phyloP scores from a whole-genome alignment of 139 green algal genomes.

The Yamagishiella unicocca region DNA sequence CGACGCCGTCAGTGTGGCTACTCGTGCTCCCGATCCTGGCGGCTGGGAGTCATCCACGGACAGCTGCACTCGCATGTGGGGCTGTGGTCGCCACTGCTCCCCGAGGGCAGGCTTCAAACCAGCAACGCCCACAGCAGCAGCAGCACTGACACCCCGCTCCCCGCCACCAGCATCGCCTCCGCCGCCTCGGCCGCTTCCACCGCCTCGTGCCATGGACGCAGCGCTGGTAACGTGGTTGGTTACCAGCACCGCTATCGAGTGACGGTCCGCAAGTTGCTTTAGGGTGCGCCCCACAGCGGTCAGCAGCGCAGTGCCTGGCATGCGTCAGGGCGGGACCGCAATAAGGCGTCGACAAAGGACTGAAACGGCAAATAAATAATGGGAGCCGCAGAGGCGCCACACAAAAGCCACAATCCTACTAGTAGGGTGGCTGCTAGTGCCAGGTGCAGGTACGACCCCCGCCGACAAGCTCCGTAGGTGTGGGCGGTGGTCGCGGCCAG shows the following conservation, averaged over 20 bases:
- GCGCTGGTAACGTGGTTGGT: conserved; percentile 67
- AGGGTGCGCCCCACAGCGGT: conserved; percentile 43
- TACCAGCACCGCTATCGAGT: conserved; percentile 58
- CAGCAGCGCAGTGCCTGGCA: conserved; percentile 63
- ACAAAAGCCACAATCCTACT: too few relatives aligned
- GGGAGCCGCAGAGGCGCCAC: too few relatives aligned
- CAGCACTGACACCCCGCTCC: neutral
- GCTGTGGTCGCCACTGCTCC: conserved; percentile 65
- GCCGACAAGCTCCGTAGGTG: too few relatives aligned
- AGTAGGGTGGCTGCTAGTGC: too few relatives aligned
- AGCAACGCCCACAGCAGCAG: neutral
- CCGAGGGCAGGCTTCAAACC: conserved; percentile 65
- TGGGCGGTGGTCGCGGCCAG: too few relatives aligned
- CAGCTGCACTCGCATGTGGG: conserved; percentile 56
- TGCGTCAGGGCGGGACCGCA: too few relatives aligned
- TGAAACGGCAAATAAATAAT: too few relatives aligned
- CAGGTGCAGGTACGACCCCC: too few relatives aligned
- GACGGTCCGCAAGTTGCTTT: conserved; percentile 41
- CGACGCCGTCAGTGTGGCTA: conserved; percentile 13
- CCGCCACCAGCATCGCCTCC: neutral
- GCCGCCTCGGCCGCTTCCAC: neutral
- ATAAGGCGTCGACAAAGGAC: too few relatives aligned
- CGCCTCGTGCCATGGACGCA: neutral
- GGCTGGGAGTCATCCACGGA: neutral
- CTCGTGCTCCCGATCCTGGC: neutral